Base-by-base conservation (phyloP, 331 rosid genomes). In the Pyracantha coccinea region DNA sequence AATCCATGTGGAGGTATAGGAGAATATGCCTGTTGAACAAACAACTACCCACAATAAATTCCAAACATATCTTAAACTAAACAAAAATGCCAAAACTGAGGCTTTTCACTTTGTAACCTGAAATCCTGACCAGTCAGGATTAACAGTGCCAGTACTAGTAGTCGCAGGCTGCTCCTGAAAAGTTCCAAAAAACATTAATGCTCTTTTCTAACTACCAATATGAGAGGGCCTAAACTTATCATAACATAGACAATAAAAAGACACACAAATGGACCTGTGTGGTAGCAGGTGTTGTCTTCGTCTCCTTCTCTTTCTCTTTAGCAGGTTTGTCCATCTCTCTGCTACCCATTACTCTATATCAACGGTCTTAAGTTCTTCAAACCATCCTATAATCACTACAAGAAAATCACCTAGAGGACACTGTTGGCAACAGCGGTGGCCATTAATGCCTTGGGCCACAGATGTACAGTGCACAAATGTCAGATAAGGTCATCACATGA, bases 101-200 rank as follows among this genome's bases (percentile, higher is more conserved):
- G 73, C 60, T 73, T 78, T 81, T 74, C 81, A 52, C 20, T 45
- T 57, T 23, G 61, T 77, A 72, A 94, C 97, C 99, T 94, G 97
- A 87, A 90, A 94, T 72, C 91, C 86, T 44, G 99, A 80, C 99
- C 99, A 94, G 47, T 94, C 99, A 76, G 97, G 89, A 87, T 90
- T 94, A 76, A 89, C 82, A 64, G 93, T 44, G 66, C 93, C 93
- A 31, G 92, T 24, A 59, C 79, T 73, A 13, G 95, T 81, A 53
- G 92, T 84, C 0, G 92, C 80, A 80, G 96, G 68, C 76, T 88
- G 97, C 81, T 94, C 99, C 97, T 94, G 93, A n/a, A 73, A 44
- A 20, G n/a, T n/a, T n/a, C 20, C 24, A 70, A 17, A 50, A 75
- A 41, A 74, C 19, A 11, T 47, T 41, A 59, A 73, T 11, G 23